Evolutionary conservation across 2,329 filamentous ascomycete species (phyloP), one percentile per base, ranked within the genome.

Genomic region (Dendryphion nanum): DNA sequence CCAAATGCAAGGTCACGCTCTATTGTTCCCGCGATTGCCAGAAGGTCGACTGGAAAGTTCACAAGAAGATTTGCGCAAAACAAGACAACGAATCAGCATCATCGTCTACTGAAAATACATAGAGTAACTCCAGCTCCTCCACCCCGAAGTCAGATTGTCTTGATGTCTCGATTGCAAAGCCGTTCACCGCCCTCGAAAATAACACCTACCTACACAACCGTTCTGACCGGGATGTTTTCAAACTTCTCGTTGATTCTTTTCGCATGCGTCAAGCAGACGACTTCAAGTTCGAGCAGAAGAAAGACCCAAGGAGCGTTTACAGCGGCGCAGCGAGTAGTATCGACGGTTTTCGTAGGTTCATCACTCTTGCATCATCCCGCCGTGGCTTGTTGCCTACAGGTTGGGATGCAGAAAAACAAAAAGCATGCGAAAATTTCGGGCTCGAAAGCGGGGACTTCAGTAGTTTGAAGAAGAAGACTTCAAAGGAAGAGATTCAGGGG

Each of bases 21-120:
- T 67, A 66, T 50, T 68, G 64, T 36, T 41, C 44, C 28, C 51
- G 48, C 32, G 53, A 57, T 13, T 67, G 61, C 39, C 61, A 67
- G 36, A 60, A 53, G 18, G 45, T 51, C 16, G 45, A 63, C 36
- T 63, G 53, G 54, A 61, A 61, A 34, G 32, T 16, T 2, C 61
- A 68, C 54, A 64, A 67, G 45, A 60, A 59, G 30, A 36, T 46
- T 12, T 63, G 61, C 38, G 16, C 37, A 15, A 21, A 18, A 12
- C 35, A 16, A 26, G 10, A 8, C 23, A 26, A 26, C 23, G 23
- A 3, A 26, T 10, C 23, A n/a, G n/a, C 29, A 17, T 12, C 24
- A 33, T 10, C n/a, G 23, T 32, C 24, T 24, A 35, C n/a, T n/a
- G n/a, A n/a, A 10, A 8, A 26, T 26, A 26, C 8, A 8, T 8